A percentile compares a stretch with the other conserved stretches of the same genome.
phyloP scores from a whole-genome alignment of 139 green algal genomes.

The Picocystis salinarum region DNA sequence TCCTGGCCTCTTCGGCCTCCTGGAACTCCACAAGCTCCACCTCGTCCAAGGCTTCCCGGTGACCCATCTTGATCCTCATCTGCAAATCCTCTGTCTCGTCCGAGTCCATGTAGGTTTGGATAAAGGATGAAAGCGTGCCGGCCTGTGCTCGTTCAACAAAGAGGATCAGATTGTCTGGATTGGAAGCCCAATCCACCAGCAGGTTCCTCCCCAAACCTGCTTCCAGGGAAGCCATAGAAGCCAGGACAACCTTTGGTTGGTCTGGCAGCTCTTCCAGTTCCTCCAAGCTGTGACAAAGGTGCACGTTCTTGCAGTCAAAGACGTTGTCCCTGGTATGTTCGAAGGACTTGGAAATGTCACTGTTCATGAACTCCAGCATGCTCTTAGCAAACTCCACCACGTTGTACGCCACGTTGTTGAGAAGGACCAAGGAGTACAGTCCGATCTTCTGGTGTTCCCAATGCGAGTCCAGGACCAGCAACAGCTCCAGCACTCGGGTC shows the following conservation, averaged over 20 bases:
- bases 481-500: conserved; percentile 71
- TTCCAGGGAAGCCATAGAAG: conserved; percentile 41
- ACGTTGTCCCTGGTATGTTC: conserved; percentile 26
- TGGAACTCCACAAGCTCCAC: conserved; percentile 47
- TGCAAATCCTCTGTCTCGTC: conserved; percentile 1
- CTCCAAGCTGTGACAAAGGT: conserved; percentile 15
- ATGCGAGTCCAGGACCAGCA: conserved; percentile 59
- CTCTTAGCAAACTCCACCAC: conserved; percentile 49
- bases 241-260: conserved; percentile 61
- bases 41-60: conserved; percentile 48
- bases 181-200: conserved; percentile 54
- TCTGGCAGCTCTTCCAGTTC: conserved; percentile 17
- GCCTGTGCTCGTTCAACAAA: conserved; percentile 32
- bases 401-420: conserved; percentile 36
- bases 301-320: conserved; percentile 13
- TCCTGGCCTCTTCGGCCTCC: neutral
- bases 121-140: conserved; percentile 4
- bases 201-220: conserved; percentile 40
- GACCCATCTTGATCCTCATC: conserved; percentile 26
- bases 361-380: conserved; percentile 72
- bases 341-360: conserved; percentile 32
- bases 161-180: conserved; percentile 52
- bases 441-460: conserved; percentile 34
- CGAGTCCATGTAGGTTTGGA: too few species aligned
- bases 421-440: conserved; percentile 47